Evolutionary conservation across 139 green algal genomes (phyloP).

Genomic region (Volvox africanus): DNA sequence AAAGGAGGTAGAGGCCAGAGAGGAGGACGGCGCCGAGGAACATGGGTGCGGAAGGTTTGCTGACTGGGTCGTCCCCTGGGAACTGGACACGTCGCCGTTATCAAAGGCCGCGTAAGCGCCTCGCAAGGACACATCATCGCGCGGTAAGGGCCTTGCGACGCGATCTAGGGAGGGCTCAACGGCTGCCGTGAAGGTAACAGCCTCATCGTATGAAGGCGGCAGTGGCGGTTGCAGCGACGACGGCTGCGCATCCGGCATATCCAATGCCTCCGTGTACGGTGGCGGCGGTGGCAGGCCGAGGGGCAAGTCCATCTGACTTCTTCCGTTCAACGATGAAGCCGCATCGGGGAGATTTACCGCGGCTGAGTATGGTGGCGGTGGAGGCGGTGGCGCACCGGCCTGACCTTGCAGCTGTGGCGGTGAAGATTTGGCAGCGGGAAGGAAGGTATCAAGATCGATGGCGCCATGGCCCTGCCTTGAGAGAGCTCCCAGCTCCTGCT

Average conservation of each 20-base stretch:
- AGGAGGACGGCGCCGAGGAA: not conserved
- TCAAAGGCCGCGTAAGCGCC: not conserved
- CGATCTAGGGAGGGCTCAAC: not conserved
- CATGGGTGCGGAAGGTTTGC: too few species aligned
- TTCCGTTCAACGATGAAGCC: not conserved
- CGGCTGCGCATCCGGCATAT: not conserved
- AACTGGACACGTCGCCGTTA: not conserved
- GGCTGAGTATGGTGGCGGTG: not conserved
- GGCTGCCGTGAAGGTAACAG: not conserved
- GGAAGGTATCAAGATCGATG: not conserved
- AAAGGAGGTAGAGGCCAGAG: too few species aligned
- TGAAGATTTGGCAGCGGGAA: not conserved
- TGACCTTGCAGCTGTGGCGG: not conserved
- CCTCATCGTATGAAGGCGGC: conserved; percentile 12
- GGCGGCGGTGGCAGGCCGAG: not conserved
- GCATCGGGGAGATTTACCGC: not conserved
- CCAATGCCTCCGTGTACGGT: conserved; percentile 5
- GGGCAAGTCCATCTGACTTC: not conserved
- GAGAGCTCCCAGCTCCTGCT: not conserved
- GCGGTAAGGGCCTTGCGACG: not conserved
- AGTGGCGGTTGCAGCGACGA: not conserved
- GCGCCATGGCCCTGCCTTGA: not conserved
- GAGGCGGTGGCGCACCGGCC: not conserved
- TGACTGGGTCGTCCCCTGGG: too few species aligned
- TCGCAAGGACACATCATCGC: not conserved